Base-by-base conservation (phyloP, 2,329 filamentous ascomycete species). In the Chrysosporium keratinophilum region DNA sequence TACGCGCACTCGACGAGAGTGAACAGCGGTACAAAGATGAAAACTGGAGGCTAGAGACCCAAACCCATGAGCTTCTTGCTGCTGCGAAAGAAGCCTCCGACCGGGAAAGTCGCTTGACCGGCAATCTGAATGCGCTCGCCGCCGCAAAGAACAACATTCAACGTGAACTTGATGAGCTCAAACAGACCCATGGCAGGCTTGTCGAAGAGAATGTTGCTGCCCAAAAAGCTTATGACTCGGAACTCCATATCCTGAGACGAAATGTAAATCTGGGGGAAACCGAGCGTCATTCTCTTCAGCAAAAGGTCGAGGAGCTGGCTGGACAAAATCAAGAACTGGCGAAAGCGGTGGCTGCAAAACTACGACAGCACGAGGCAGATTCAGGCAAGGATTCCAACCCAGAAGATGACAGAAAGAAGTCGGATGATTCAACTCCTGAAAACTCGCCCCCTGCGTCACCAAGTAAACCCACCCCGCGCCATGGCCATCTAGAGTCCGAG, bases 11-110 rank as follows among this genome's bases (percentile, higher is more conserved):
- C 40, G 90, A 96, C 62, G 93, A 98, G 70, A 95, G 87, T 66
- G 93, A 98, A 68, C 86, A 94, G 64, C 84, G 88, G 50, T 95
- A 95, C 74, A 97, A 96, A 71, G 93, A 98, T 65, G 93, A 97
- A 69, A 98, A 97, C 67, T 98, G 93, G 93, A 91, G 87, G 58
- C 78, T 98, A 37, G 93, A 98, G 69, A 95, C 90, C 0, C 87
- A 89, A 62, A 79, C 94, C 19, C 93, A 95, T 63, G 90, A 97
- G 58, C 76, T 91, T 41, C 78, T 86, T 50, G 79, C 84, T 6
- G 77, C 80, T 14, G 79, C 85, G 58, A 88, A 84, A 65, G 88
- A 95, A 45, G 80, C 86, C 0, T 76, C 83, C 12, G 89, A 93
- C 64, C 85, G 85, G 57, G 89, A 96, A 69, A 87, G 88, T 68